Evolutionary conservation across 768 basidiomycete species (phyloP).

Genomic region (Termitomyces sp.): DNA sequence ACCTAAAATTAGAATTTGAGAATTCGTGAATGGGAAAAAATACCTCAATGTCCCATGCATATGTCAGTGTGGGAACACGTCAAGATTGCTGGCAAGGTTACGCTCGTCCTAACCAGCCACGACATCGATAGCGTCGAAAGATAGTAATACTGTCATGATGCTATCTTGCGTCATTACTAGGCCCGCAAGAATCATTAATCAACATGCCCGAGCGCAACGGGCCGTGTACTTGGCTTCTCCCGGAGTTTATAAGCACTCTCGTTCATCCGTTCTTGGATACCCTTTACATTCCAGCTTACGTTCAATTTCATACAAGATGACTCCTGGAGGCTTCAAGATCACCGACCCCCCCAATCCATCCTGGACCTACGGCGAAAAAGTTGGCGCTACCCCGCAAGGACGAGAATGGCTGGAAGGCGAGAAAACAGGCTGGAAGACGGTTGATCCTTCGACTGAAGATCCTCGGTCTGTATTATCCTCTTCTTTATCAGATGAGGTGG

Average conservation of each 20-base stretch:
- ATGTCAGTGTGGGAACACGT: not conserved
- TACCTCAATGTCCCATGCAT: too few relatives aligned
- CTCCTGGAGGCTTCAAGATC: constrained; percentile 25
- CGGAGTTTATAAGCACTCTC: not conserved
- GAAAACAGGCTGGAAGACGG: constrained; percentile 36
- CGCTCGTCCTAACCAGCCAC: not conserved
- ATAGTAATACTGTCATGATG: not conserved
- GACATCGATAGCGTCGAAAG: not conserved
- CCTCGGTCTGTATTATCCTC: constrained; percentile 25
- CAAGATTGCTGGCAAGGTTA: not conserved
- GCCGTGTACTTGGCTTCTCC: not conserved
- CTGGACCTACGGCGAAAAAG: constrained; percentile 36
- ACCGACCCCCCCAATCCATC: constrained; percentile 36
- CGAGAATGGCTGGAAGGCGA: constrained; percentile 43
- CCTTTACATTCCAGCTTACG: not conserved
- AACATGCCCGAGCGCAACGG: not conserved
- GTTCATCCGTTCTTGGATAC: not conserved
- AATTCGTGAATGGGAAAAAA: not conserved
- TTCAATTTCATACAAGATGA: constrained; percentile 19
- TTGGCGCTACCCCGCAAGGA: constrained; percentile 34
- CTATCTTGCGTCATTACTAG: not conserved
- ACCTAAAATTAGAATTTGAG: not conserved
- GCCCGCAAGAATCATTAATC: not conserved
- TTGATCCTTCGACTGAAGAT: constrained; percentile 34
- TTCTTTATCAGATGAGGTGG: not conserved